Percentiles rank a stretch among this genome's conserved stretches.
These are phyloP conservation scores for Hymenoscyphus albidus DNA, from an alignment of 2,329 filamentous ascomycete species.

Conservation along the genomic window DNA sequence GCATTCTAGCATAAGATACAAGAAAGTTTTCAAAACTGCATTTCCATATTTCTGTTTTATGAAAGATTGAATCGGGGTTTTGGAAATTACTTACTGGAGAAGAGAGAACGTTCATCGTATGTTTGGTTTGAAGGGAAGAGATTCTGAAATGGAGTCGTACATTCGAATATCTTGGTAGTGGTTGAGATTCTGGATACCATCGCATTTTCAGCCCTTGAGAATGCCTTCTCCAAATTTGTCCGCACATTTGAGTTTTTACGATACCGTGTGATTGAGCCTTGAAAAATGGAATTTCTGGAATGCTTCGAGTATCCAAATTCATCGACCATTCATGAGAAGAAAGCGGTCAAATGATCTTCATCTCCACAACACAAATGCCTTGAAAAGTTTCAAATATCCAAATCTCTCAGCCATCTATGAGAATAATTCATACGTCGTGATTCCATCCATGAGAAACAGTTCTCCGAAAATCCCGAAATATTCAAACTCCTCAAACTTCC, in stretches of 20 bases:
- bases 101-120: no score
- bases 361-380: not conserved
- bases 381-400: not conserved
- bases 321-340: not conserved
- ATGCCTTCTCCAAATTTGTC: no score
- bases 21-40: not conserved
- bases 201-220: no score
- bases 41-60: not conserved
- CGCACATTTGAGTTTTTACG: not conserved
- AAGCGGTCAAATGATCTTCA: not conserved
- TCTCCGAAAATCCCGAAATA: not conserved
- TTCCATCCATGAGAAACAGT: not conserved
- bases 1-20: not conserved
- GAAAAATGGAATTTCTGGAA: not conserved
- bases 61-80: no score
- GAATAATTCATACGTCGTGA: no score
- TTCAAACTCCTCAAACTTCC: not conserved
- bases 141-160: no score
- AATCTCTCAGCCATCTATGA: not conserved
- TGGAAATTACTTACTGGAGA: not conserved
- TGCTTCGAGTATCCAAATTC: not conserved
- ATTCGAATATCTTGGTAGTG: no score
- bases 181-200: no score
- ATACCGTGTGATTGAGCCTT: not conserved
- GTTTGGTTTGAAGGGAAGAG: no score